A percentile compares a stretch with the other conserved stretches of the same genome.
These are phyloP conservation scores for Leucocoprinus birnbaumii DNA, from an alignment of 768 basidiomycete genomes.

Conservation along the genomic window DNA sequence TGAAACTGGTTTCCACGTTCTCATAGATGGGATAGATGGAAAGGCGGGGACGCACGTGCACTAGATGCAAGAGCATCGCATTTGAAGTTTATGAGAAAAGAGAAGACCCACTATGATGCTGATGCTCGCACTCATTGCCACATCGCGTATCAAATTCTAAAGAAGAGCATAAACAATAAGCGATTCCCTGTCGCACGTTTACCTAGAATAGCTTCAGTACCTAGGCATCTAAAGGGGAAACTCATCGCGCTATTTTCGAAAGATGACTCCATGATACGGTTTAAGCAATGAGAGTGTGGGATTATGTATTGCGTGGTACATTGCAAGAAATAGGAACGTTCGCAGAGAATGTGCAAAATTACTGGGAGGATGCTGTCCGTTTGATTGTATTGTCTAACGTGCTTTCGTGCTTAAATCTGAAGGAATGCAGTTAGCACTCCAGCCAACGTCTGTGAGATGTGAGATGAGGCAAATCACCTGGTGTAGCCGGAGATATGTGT, in stretches of 20 bases:
- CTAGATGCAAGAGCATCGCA: not conserved
- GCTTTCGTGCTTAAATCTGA: not conserved
- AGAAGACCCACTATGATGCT: not conserved
- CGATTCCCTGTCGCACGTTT: not conserved
- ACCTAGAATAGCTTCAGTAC: not conserved
- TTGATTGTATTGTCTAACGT: not conserved
- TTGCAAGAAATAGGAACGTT: not conserved
- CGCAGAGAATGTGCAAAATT: too few relatives aligned
- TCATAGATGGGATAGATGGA: not conserved
- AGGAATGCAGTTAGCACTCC: not conserved
- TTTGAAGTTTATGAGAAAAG: not conserved
- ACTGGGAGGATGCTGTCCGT: too few relatives aligned
- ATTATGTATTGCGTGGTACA: not conserved
- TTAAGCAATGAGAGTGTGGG: not conserved
- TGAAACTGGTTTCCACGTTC: not conserved
- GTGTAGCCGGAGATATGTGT: not conserved
- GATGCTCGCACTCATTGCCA: not conserved
- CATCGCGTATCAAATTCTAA: not conserved
- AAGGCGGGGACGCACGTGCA: constrained; percentile 3
- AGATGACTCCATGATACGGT: not conserved
- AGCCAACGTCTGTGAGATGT: too few relatives aligned
- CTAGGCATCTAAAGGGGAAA: not conserved
- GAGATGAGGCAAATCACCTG: not conserved
- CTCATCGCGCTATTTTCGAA: not conserved
- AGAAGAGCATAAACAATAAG: not conserved